These are phyloP conservation scores for Thalassiosira ordinaria DNA, from an alignment of 352 stramenopile species.

Conservation along the genomic window DNA sequence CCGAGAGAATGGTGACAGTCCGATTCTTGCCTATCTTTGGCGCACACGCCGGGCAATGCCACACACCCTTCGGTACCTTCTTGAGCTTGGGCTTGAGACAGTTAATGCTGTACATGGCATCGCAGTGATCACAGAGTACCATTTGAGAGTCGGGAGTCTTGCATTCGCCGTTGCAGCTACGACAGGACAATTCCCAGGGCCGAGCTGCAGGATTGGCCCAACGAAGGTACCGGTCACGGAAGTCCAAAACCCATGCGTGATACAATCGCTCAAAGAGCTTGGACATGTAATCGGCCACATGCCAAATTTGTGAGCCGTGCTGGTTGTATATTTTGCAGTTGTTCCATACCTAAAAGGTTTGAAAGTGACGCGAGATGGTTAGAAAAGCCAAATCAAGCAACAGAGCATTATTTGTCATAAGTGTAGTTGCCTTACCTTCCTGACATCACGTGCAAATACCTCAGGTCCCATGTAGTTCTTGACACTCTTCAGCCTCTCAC, in stretches of 20 bases:
- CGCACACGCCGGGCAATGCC: constrained; percentile 87
- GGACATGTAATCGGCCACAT: constrained; percentile 87
- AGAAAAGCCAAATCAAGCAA: background rate
- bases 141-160: constrained; percentile 77
- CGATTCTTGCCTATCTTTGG: constrained; percentile 80
- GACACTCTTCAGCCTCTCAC: constrained; percentile 68
- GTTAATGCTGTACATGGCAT: constrained; percentile 88
- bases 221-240: constrained; percentile 86
- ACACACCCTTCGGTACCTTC: constrained; percentile 84
- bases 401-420: background rate
- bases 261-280: constrained; percentile 88
- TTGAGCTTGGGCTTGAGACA: constrained; percentile 86
- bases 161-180: constrained; percentile 77
- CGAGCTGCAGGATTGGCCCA: constrained; percentile 84
- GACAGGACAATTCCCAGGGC: constrained; percentile 88
- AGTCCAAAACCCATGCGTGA: constrained; percentile 89
- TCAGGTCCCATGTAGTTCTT: constrained; percentile 84
- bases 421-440: constrained; percentile 66
- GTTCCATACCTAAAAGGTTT: constrained; percentile 80
- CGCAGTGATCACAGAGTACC: constrained; percentile 90
- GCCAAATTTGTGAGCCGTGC: constrained; percentile 86
- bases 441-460: constrained; percentile 86
- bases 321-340: constrained; percentile 90
- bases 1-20: constrained; percentile 77
- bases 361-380: background rate